Evolutionary conservation across 495 filamentous ascomycete species (phyloP).

Genomic region (Daldinia concentrica): DNA sequence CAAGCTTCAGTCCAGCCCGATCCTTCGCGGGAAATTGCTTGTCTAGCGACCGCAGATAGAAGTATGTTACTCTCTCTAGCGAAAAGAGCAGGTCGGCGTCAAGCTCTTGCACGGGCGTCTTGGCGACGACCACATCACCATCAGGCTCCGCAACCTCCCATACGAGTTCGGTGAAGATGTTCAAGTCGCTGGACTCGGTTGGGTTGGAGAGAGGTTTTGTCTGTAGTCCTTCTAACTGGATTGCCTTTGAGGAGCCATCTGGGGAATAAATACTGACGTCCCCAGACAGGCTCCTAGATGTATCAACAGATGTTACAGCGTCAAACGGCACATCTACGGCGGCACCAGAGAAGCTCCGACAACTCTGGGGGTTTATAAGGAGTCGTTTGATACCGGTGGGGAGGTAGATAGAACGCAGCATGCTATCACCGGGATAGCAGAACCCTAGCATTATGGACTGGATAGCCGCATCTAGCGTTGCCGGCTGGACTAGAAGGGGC

Average conservation of each 20-base stretch:
- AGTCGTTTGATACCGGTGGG: not conserved
- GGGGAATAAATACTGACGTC: not conserved
- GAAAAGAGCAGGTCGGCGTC: not conserved
- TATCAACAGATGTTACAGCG: not conserved
- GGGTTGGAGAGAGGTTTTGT: not conserved
- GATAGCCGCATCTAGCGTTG: conserved; percentile 4
- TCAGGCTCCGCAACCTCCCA: not conserved
- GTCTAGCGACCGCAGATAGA: not conserved
- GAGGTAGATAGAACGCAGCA: conserved; percentile 1
- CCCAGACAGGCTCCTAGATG: not conserved
- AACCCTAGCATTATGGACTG: not conserved
- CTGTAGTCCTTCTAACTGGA: not conserved
- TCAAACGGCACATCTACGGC: not conserved
- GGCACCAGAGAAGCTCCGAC: not conserved
- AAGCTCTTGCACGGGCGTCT: conserved; percentile 27
- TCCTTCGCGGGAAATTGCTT: not conserved
- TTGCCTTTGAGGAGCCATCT: not conserved
- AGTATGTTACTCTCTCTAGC: not conserved
- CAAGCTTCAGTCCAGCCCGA: not conserved
- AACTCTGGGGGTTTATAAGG: not conserved
- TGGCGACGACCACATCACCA: conserved; percentile 36
- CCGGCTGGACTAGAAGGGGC: conserved; percentile 2
- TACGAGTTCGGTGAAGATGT: not conserved
- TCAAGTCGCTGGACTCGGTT: not conserved
- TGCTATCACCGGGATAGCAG: not conserved